A percentile compares a stretch with the other conserved stretches of the same genome.
phyloP scores from a whole-genome alignment of 495 filamentous ascomycete species.

The Neurospora discreta region DNA sequence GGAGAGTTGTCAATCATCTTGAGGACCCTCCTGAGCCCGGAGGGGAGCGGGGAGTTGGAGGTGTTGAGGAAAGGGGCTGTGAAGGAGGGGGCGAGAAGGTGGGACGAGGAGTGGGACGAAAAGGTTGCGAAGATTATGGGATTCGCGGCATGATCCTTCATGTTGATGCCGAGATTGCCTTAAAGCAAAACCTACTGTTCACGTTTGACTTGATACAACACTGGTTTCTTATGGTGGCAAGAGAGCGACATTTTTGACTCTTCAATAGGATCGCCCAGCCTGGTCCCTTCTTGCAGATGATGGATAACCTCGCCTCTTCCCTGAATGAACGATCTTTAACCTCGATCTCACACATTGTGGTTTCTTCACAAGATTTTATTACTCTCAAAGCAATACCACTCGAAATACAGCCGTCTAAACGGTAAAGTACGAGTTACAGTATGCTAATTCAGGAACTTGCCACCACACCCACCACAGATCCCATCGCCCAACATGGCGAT shows the following conservation, averaged over 20 bases:
- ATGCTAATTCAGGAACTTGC: constrained; percentile 31
- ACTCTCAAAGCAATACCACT: background rate
- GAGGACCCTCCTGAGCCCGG: constrained; percentile 46
- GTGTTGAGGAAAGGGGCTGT: constrained; percentile 59
- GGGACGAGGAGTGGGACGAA: constrained; percentile 91
- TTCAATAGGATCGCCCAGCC: background rate
- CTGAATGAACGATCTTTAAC: background rate
- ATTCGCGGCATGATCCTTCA: constrained; percentile 22
- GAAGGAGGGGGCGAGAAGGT: constrained; percentile 64
- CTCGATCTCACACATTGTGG: background rate
- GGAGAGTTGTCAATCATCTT: constrained; percentile 49
- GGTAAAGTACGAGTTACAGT: background rate
- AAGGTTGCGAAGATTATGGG: constrained; percentile 64
- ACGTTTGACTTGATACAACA: background rate
- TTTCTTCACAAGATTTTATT: background rate
- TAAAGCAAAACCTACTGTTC: background rate
- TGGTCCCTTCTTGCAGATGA: background rate
- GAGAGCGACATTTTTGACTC: background rate
- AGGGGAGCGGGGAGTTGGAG: constrained; percentile 38
- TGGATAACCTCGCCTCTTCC: background rate
- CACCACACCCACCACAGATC: constrained; percentile 33
- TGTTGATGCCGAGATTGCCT: background rate
- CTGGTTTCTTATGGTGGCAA: background rate
- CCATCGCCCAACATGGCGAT: constrained; percentile 20
- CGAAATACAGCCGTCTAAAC: background rate